Evolutionary conservation across 2,329 filamentous ascomycete genomes (phyloP).

Genomic region (Curvularia verruculosa): DNA sequence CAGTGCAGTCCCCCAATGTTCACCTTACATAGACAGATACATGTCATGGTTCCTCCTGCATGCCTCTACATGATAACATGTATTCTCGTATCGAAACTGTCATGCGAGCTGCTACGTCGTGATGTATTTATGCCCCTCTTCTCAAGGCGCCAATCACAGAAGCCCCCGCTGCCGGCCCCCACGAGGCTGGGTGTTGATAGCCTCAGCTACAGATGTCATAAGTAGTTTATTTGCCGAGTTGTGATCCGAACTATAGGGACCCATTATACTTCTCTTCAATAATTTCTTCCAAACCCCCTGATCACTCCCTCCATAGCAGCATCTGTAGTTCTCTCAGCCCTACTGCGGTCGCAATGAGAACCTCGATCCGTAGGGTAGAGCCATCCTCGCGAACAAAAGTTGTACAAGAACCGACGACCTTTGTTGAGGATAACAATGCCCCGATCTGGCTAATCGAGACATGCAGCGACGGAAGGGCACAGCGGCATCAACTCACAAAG

Average conservation of each 20-base stretch:
- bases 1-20: too few relatives aligned
- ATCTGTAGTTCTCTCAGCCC: neutral
- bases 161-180: neutral
- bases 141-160: neutral
- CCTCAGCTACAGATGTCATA: neutral
- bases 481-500: neutral
- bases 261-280: neutral
- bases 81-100: neutral
- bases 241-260: neutral
- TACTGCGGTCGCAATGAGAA: neutral
- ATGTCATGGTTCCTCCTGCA: neutral
- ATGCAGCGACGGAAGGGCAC: neutral
- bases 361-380: neutral
- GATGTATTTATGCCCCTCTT: neutral
- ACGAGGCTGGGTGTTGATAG: neutral
- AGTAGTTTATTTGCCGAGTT: neutral
- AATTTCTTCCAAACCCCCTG: neutral
- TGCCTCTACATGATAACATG: neutral
- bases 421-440: neutral
- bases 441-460: conserved; percentile 1
- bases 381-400: neutral
- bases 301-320: neutral
- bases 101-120: neutral
- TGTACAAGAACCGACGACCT: neutral
- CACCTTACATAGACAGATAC: too few relatives aligned